A percentile compares a stretch with the other conserved stretches of the same genome.
These are phyloP conservation scores for Draba incana DNA, from an alignment of 345 rosid species.

Conservation along the genomic window DNA sequence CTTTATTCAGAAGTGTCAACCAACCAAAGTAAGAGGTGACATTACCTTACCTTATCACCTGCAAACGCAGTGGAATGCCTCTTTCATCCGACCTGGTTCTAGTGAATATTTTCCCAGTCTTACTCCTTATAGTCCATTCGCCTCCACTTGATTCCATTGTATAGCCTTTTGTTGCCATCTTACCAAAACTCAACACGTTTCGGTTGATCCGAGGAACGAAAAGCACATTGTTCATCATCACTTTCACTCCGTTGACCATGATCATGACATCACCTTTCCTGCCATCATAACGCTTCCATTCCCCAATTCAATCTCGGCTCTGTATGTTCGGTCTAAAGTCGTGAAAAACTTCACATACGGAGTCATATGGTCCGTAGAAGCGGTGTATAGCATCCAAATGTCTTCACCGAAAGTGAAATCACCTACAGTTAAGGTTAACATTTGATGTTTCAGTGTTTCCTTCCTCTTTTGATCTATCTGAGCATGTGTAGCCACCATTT, in stretches of 20 bases:
- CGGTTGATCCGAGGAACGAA: slow-evolving; percentile 18
- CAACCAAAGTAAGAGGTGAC: background rate
- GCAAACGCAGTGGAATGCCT: slow-evolving; percentile 26
- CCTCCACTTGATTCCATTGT: background rate
- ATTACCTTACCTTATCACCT: slow-evolving; percentile 16
- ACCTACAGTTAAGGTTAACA: background rate
- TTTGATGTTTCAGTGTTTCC: background rate
- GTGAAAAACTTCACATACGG: slow-evolving; percentile 30
- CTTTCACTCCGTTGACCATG: slow-evolving; percentile 12
- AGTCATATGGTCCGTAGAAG: slow-evolving; percentile 23
- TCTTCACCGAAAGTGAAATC: slow-evolving; percentile 1
- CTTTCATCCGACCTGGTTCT: slow-evolving; percentile 1
- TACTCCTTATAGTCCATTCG: slow-evolving; percentile 12
- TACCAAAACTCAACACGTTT: slow-evolving; percentile 25
- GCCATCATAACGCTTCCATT: background rate
- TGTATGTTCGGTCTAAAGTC: slow-evolving; percentile 12
- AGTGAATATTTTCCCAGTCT: slow-evolving; percentile 2
- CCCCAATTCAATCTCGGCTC: background rate
- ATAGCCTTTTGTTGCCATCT: slow-evolving; percentile 7
- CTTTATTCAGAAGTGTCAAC: background rate
- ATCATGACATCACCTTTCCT: slow-evolving; percentile 25
- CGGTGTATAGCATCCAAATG: slow-evolving; percentile 20
- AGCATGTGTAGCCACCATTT: background rate
- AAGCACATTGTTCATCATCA: slow-evolving; percentile 17
- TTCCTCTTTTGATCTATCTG: background rate